phyloP scores from a whole-genome alignment of 768 basidiomycete species.

The Mycena filopes region DNA sequence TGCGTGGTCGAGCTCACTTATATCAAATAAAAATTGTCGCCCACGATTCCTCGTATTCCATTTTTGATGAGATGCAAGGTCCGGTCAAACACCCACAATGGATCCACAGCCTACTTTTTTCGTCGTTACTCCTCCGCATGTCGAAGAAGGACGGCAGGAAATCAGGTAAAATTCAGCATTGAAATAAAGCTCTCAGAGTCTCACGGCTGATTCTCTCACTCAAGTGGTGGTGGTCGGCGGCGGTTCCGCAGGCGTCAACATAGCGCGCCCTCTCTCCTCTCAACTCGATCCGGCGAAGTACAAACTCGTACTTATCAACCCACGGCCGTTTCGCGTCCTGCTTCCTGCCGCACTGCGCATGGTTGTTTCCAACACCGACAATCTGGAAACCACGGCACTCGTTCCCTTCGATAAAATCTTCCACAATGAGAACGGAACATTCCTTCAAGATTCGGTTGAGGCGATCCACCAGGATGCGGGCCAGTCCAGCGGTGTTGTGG shows the following conservation, averaged over 20 bases:
- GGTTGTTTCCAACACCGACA: conserved; percentile 50
- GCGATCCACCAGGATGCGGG: conserved; percentile 36
- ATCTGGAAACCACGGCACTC: conserved; percentile 55
- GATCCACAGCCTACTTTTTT: too few relatives aligned
- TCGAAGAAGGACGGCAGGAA: conserved; percentile 28
- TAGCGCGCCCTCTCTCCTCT: conserved; percentile 59
- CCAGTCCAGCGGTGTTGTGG: conserved; percentile 55
- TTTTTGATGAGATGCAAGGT: too few relatives aligned
- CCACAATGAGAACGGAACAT: conserved; percentile 55
- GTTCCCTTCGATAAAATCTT: conserved; percentile 65
- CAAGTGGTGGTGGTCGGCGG: conserved; percentile 65
- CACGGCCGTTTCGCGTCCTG: conserved; percentile 60
- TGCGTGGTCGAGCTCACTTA: too few relatives aligned
- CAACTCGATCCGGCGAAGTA: conserved; percentile 58
- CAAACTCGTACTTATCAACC: conserved; percentile 64
- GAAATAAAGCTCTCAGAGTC: background rate
- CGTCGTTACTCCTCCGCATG: too few relatives aligned
- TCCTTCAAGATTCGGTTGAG: conserved; percentile 53
- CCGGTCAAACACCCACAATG: too few relatives aligned
- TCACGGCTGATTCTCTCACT: too few relatives aligned
- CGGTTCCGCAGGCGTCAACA: conserved; percentile 60
- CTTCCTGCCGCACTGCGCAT: conserved; percentile 64
- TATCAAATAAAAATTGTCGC: too few relatives aligned
- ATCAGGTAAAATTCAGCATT: background rate
- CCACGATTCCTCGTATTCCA: too few relatives aligned